These are phyloP conservation scores for Amaranthus hypochondriacus DNA, from an alignment of 148 eudicot species.

Conservation along the genomic window DNA sequence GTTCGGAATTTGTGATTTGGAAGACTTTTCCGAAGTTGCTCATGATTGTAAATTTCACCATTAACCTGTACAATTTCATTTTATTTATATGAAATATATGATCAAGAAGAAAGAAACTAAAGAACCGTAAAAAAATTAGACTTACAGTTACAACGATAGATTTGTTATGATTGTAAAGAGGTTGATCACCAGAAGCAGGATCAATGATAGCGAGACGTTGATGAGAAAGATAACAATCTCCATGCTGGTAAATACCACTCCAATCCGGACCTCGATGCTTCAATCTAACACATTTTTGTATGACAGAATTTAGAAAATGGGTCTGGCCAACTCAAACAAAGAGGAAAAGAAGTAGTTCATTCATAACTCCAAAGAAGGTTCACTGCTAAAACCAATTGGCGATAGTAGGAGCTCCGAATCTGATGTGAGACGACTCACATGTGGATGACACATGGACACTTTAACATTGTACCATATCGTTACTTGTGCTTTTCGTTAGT, in stretches of 20 bases:
- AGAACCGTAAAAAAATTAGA: not conserved
- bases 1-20: conserved; percentile 67
- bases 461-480: too few species aligned
- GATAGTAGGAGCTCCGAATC: too few species aligned
- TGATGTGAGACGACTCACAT: too few species aligned
- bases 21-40: conserved; percentile 49
- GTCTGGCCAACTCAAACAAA: too few species aligned
- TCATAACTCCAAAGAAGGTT: too few species aligned
- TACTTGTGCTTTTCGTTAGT: too few species aligned
- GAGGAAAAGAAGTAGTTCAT: too few species aligned
- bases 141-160: conserved; percentile 67
- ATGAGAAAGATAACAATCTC: conserved; percentile 64
- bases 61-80: conserved; percentile 43
- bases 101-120: too few species aligned
- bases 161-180: conserved; percentile 62
- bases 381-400: too few species aligned
- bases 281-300: conserved; percentile 32
- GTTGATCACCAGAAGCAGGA: conserved; percentile 96
- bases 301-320: too few species aligned
- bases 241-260: conserved; percentile 80
- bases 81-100: too few species aligned
- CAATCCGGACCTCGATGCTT: conserved; percentile 95
- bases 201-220: conserved; percentile 85
- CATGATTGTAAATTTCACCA: conserved; percentile 92
- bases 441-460: too few species aligned